Evolutionary conservation across 1,284 basidiomycete genomes (phyloP).

Genomic region (Earliella scabrosa): DNA sequence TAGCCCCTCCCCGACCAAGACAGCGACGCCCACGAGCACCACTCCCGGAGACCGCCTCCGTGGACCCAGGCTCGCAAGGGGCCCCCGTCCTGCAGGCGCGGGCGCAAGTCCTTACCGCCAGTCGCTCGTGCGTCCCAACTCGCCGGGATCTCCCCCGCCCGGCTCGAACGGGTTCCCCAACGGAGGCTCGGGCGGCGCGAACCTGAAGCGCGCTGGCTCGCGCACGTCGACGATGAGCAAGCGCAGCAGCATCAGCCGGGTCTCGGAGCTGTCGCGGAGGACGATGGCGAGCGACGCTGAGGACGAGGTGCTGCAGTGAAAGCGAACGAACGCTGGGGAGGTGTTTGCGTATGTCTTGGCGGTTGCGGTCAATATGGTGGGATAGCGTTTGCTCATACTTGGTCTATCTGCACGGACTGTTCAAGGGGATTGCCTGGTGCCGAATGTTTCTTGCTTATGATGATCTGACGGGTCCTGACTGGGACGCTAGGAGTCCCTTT

Average conservation of each 20-base stretch:
- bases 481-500: neutral
- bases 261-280: slow-evolving; percentile 66
- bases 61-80: slow-evolving; percentile 54
- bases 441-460: neutral
- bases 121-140: slow-evolving; percentile 32
- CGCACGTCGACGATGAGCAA: slow-evolving; percentile 34
- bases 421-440: no score
- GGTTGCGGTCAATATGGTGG: neutral
- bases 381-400: no score
- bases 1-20: slow-evolving; percentile 44
- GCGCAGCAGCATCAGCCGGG: slow-evolving; percentile 45
- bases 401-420: neutral
- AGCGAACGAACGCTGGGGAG: neutral
- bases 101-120: slow-evolving; percentile 58
- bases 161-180: slow-evolving; percentile 18
- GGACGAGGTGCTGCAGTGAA: slow-evolving; percentile 58
- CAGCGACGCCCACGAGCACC: slow-evolving; percentile 44
- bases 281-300: slow-evolving; percentile 84
- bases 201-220: slow-evolving; percentile 30
- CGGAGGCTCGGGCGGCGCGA: slow-evolving; percentile 16
- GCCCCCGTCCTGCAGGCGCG: slow-evolving; percentile 53
- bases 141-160: slow-evolving; percentile 34
- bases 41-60: slow-evolving; percentile 53
- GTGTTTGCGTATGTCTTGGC: neutral
- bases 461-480: neutral